Evolutionary conservation across 1,284 basidiomycete species (phyloP), one percentile per base, ranked within the genome.

Genomic region (Malassezia nana): DNA sequence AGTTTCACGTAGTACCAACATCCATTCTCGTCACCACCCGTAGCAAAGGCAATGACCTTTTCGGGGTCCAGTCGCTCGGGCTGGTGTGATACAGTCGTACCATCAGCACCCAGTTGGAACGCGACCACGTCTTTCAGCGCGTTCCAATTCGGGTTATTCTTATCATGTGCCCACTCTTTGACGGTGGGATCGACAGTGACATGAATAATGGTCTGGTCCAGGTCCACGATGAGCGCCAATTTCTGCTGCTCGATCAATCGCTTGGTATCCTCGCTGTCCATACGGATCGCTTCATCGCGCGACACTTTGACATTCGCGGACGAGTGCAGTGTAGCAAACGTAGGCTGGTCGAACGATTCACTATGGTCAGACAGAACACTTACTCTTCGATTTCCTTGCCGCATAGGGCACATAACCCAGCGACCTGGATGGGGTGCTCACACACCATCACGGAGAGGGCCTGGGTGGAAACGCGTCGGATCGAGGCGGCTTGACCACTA

Each of bases 131-230:
- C 89, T 58, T 84, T 83, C 58, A 96, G 78, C 1, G 87, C 87
- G 33, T 83, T 81, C 82, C 85, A 88, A 72, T 92, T 92, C 9
- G 89, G 87, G 76, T 91, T 91, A 55, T 78, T 78, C 50, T 77
- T 84, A 70, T 92, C 89, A 1, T 80, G 75, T 71, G 95, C 87
- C 92, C 92, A 96, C 72, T 96, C 91, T 24, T 89, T 90, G 0
- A 96, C 89, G 0, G 92, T 96, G 1, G 94, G 91, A 75, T 98
- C 92, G 30, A 96, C 92, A 0, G 92, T 96, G 9, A 94, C 92
- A 73, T 98, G 92, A 8, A 98, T 89, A 70, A 98, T 90, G 6
- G 92, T 98, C 75, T 98, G 92, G 77, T 98, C 92, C 35, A 98
- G 82, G 78, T 98, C 92, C 65, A 98, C 92, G 66, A 98, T 95